Conservation (phyloP, 2,329 filamentous ascomycete species). For the Alternaria arborescens region DNA sequence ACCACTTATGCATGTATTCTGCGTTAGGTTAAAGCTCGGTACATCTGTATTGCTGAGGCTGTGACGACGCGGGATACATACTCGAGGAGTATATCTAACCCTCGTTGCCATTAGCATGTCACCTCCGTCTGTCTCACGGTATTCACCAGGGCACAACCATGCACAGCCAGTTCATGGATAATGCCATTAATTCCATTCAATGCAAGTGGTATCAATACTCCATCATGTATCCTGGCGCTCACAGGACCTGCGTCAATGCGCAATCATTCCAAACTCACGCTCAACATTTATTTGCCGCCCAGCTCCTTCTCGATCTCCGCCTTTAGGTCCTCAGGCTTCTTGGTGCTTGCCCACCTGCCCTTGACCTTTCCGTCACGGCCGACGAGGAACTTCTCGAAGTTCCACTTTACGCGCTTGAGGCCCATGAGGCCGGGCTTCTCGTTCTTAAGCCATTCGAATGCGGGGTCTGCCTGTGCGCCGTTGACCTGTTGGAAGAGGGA, state of each 20-base stretch:
- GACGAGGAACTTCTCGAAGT: constrained; percentile 98
- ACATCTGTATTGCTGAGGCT: no score
- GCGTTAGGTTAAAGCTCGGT: no score
- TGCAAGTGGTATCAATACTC: constrained; percentile 10
- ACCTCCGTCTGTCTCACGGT: background rate
- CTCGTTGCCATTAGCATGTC: background rate
- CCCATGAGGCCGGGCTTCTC: constrained; percentile 84
- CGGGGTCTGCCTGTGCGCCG: constrained; percentile 78
- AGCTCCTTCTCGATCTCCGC: constrained; percentile 78
- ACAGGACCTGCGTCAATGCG: no score
- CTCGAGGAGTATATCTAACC: background rate
- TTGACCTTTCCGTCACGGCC: constrained; percentile 86
- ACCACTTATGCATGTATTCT: no score
- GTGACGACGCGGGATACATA: background rate
- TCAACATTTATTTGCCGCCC: constrained; percentile 9
- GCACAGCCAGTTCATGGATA: background rate
- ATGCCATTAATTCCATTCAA: constrained; percentile 4
- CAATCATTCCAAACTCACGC: background rate
- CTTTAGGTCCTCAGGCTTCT: constrained; percentile 85
- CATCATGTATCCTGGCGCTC: background rate
- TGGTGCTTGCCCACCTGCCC: constrained; percentile 84
- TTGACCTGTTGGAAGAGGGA: constrained; percentile 60
- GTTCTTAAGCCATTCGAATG: constrained; percentile 78
- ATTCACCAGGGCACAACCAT: background rate
- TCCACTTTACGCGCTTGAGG: constrained; percentile 95